Percentiles rank a stretch among this genome's conserved stretches.
Evolutionary conservation across 1,284 basidiomycete species (phyloP).

Genomic region (Sanguinoderma infundibulare): DNA sequence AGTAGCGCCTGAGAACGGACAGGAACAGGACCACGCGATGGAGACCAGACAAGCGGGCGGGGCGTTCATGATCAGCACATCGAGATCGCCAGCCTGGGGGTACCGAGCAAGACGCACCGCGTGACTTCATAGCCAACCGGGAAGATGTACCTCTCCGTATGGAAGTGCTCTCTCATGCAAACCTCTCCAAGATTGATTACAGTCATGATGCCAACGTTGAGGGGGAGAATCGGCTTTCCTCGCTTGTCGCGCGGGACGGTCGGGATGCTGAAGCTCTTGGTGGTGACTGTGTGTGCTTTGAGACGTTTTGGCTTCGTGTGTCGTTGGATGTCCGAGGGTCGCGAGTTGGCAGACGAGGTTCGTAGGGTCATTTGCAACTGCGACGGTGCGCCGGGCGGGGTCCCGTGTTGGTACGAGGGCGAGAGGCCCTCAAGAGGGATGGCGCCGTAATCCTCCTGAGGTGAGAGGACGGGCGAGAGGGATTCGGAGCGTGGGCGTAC

Average conservation of each 20-base stretch:
- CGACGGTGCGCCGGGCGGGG: constrained; percentile 21
- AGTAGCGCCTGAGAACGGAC: constrained; percentile 58
- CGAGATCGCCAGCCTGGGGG: constrained; percentile 2
- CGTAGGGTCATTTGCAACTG: constrained; percentile 36
- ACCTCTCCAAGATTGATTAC: constrained; percentile 72
- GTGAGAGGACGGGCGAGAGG: constrained; percentile 32
- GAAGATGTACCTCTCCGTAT: constrained; percentile 84
- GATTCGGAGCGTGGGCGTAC: constrained; percentile 29
- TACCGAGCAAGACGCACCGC: constrained; percentile 46
- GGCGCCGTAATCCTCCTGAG: constrained; percentile 30
- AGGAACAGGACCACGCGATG: background rate
- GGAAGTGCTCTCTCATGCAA: constrained; percentile 80
- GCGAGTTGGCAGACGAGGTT: constrained; percentile 27
- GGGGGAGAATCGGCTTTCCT: constrained; percentile 68
- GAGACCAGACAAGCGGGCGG: background rate
- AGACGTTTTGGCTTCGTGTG: constrained; percentile 71
- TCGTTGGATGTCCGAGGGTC: constrained; percentile 46
- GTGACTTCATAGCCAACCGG: constrained; percentile 84
- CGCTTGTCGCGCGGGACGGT: constrained; percentile 73
- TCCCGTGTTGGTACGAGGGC: constrained; percentile 27
- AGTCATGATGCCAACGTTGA: constrained; percentile 84
- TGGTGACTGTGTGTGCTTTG: constrained; percentile 78
- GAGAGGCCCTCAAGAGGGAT: constrained; percentile 23
- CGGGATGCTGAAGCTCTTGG: constrained; percentile 74
- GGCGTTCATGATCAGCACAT: constrained; percentile 17